Evolutionary conservation across 2,329 filamentous ascomycete genomes (phyloP), one percentile per base, ranked within the genome.

Genomic region (Fusarium coicis): DNA sequence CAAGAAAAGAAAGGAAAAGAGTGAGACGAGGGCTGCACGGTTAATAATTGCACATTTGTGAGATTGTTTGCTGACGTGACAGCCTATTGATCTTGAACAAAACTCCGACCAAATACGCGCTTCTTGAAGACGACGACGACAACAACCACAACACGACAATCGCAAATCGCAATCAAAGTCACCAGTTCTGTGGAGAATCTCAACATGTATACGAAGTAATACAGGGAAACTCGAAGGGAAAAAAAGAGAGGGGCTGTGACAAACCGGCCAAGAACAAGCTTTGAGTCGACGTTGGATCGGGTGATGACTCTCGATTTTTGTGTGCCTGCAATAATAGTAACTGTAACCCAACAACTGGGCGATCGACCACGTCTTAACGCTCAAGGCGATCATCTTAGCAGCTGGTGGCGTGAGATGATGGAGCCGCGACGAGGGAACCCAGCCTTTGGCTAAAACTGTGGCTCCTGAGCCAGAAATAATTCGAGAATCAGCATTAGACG

Each of bases 381-480:
- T 56, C 55, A 42, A 57, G 52, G 49, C 53, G 55, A 49, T 54
- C 52, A 62, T 60, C 43, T 52, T 32, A 46, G 43, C 37, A 55
- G 49, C 34, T 36, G 47, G 66, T 74, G 73, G 71, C 67, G 74
- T 75, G 72, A 76, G 72, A 74, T 50, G 63, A 62, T 28, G 56
- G 54, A 70, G 65, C 42, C 54, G 43, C 39, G 66, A 43, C 40
- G 42, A 42, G 47, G 28, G 16, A 56, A 16, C 52, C 65, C 66
- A 58, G 52, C 36, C 66, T 61, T 64, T 43, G 49, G 58, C 40
- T 52, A 53, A 54, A 58, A 64, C 58, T 54, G 65, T 68, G 66
- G 66, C 66, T 68, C 49, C 39, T 30, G 15, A 46, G 60, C 60
- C 43, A 36, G 32, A 37, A 42, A 49, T 37, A 26, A 28, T 44